Evolutionary conservation across 2,329 filamentous ascomycete species (phyloP).

Genomic region (Leptosphaerulina australis): DNA sequence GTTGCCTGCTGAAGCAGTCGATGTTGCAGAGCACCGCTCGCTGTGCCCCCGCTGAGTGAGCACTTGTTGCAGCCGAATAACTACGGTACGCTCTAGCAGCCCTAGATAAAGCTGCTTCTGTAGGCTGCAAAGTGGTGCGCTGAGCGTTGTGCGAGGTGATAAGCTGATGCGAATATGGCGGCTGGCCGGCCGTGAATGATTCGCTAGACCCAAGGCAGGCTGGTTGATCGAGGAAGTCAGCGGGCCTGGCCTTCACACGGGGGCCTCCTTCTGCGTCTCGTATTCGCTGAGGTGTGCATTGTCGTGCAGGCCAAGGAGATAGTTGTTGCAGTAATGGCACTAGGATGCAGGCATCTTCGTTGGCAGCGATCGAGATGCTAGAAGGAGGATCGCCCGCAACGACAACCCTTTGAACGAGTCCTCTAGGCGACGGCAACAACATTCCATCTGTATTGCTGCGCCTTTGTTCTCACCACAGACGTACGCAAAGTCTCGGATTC

Average conservation of each 20-base stretch:
- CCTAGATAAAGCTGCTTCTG: constrained; percentile 16
- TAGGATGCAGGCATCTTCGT: constrained; percentile 27
- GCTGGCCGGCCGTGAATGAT: constrained; percentile 20
- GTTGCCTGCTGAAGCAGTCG: constrained; percentile 15
- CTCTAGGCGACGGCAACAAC: constrained; percentile 25
- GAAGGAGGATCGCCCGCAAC: constrained; percentile 17
- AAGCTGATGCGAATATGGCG: constrained; percentile 20
- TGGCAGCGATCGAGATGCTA: constrained; percentile 29
- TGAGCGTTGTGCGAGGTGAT: constrained; percentile 28
- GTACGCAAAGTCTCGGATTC: constrained; percentile 22
- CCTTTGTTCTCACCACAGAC: constrained; percentile 28
- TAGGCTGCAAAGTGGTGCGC: constrained; percentile 14
- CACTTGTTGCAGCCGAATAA: constrained; percentile 11
- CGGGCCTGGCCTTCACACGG: constrained; percentile 23
- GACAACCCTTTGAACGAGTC: constrained; percentile 3
- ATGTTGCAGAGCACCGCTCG: constrained; percentile 9
- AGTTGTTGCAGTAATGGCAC: constrained; percentile 21
- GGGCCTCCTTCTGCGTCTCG: constrained; percentile 19
- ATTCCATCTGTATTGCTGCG: constrained; percentile 26
- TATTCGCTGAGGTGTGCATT: constrained; percentile 25
- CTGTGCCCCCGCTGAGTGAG: constrained; percentile 22
- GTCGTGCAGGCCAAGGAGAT: constrained; percentile 17
- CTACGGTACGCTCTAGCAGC: constrained; percentile 17
- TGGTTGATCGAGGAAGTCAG: constrained; percentile 26
- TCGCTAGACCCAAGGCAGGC: constrained; percentile 19